Conservation (phyloP, 495 filamentous ascomycete genomes). For the Aspergillus affinis region DNA sequence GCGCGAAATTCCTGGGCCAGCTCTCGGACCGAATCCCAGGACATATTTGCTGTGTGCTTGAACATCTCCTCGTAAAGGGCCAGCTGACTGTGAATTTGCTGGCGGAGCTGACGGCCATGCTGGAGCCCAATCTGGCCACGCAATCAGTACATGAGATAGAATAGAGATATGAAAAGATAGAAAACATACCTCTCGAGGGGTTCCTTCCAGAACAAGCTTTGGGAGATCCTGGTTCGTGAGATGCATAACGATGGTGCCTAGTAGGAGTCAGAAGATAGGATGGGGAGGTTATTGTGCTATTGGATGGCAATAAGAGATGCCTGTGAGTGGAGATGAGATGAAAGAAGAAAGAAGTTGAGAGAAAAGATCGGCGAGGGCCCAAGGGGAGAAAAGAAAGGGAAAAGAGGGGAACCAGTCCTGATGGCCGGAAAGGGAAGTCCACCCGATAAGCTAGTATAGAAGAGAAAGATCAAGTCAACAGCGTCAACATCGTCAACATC, state of each 20-base stretch:
- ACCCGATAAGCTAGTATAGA: no score
- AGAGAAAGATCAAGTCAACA: no score
- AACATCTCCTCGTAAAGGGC: conserved; percentile 54
- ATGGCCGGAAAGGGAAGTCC: no score
- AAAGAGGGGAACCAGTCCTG: no score
- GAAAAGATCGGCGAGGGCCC: no score
- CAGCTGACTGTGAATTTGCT: conserved; percentile 47
- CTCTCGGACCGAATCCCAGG: conserved; percentile 48
- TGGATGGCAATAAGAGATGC: neutral
- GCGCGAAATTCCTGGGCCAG: conserved; percentile 47
- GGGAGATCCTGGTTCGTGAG: conserved; percentile 13
- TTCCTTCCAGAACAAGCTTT: conserved; percentile 26
- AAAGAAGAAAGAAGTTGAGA: no score
- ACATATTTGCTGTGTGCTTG: conserved; percentile 43
- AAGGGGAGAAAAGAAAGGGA: no score
- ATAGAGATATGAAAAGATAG: neutral
- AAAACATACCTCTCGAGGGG: conserved; percentile 27
- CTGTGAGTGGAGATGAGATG: neutral
- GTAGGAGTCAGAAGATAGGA: neutral
- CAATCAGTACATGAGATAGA: neutral
- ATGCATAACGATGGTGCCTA: conserved; percentile 6
- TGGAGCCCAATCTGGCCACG: conserved; percentile 48
- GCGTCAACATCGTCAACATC: neutral
- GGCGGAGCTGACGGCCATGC: conserved; percentile 50
- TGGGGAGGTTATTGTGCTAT: neutral